Conservation (phyloP, 116 monocot genomes). For the Phalaenopsis hybrid region DNA sequence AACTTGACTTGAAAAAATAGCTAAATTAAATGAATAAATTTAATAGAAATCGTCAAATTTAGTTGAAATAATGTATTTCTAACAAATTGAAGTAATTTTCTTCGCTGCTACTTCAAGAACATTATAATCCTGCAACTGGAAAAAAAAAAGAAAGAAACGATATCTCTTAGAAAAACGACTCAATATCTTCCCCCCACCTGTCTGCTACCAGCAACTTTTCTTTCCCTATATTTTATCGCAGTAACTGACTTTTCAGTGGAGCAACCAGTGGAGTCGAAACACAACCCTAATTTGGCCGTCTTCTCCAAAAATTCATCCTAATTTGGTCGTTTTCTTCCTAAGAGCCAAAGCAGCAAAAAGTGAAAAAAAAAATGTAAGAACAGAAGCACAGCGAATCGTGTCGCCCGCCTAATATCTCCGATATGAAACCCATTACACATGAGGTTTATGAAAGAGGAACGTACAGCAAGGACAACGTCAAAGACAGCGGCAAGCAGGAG, state of each 20-base stretch:
- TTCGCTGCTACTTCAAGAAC: background rate
- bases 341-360: background rate
- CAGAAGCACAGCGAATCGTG: background rate
- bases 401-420: constrained; percentile 24
- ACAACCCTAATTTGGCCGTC: no score
- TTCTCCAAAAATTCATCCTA: no score
- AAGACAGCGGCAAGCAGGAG: background rate
- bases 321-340: background rate
- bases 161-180: no score
- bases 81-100: no score
- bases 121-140: background rate
- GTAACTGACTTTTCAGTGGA: no score
- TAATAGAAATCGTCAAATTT: background rate
- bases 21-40: background rate
- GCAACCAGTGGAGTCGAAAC: no score
- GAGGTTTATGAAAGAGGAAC: constrained; percentile 68
- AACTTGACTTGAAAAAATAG: background rate
- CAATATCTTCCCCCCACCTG: no score
- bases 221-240: no score
- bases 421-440: constrained; percentile 54
- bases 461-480: constrained; percentile 47
- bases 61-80: background rate
- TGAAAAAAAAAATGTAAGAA: background rate
- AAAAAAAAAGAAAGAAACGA: no score
- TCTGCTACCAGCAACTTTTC: no score